Evolutionary conservation across 345 rosid species (phyloP).

Genomic region (Odontarrhena argentea): DNA sequence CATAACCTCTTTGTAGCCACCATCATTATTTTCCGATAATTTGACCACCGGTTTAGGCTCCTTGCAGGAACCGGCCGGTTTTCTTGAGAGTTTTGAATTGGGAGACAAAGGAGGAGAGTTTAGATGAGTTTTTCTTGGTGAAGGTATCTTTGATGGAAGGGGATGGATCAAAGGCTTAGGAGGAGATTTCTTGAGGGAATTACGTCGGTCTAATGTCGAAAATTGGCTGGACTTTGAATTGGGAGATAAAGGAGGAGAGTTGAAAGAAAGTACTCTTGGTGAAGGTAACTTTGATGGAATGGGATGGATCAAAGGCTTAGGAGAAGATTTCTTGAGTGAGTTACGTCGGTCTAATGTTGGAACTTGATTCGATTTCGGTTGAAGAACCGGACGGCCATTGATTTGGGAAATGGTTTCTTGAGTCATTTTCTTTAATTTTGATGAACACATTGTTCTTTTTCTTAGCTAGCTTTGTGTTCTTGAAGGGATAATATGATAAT

Average conservation of each 20-base stretch:
- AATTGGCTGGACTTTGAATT: conserved; percentile 55
- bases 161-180: conserved; percentile 42
- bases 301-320: conserved; percentile 42
- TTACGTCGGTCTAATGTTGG: conserved; percentile 48
- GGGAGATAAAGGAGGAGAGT: conserved; percentile 66
- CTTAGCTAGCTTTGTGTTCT: conserved; percentile 20
- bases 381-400: conserved; percentile 68
- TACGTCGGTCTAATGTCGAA: conserved; percentile 47
- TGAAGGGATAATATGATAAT: conserved; percentile 29
- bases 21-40: conserved; percentile 26
- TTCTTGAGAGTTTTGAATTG: conserved; percentile 46
- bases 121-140: conserved; percentile 35
- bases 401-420: conserved; percentile 43
- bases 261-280: conserved; percentile 33
- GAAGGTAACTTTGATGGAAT: conserved; percentile 28
- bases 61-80: conserved; percentile 33
- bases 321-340: conserved; percentile 50
- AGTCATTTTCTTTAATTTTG: conserved; percentile 45
- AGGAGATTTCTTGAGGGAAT: conserved; percentile 48
- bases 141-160: conserved; percentile 24
- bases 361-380: conserved; percentile 65
- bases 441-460: conserved; percentile 56
- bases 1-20: conserved; percentile 27
- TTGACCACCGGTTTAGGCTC: conserved; percentile 33
- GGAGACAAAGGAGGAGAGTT: conserved; percentile 67